These are phyloP conservation scores for Wallacemonas sp. DNA, from an alignment of 208 protist genomes.

Conservation along the genomic window DNA sequence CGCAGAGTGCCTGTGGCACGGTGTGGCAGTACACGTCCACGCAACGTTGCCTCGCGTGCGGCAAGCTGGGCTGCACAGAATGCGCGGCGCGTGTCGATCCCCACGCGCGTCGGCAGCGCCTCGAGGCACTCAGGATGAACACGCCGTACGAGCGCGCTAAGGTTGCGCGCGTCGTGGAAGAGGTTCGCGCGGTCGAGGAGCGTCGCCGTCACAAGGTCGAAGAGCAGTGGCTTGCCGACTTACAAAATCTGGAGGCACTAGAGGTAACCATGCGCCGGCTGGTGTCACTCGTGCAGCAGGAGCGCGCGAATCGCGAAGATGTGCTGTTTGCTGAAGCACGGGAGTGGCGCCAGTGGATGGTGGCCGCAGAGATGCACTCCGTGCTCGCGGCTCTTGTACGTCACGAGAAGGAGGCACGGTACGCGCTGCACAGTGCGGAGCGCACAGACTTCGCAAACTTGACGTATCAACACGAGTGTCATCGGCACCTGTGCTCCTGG, in stretches of 20 bases:
- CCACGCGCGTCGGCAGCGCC: constrained; percentile 35
- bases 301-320: constrained; percentile 22
- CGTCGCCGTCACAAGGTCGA: constrained; percentile 42
- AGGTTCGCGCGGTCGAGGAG: constrained; percentile 44
- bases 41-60: constrained; percentile 69
- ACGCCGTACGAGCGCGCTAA: constrained; percentile 81
- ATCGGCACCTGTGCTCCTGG: constrained; percentile 3
- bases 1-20: constrained; percentile 9
- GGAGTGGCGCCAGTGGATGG: constrained; percentile 15
- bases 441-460: constrained; percentile 8
- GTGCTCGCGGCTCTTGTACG: constrained; percentile 27
- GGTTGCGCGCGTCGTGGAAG: constrained; percentile 42
- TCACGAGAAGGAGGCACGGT: constrained; percentile 52
- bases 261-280: constrained; percentile 24
- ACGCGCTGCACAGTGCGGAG: constrained; percentile 25
- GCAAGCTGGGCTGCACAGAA: constrained; percentile 48
- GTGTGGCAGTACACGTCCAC: constrained; percentile 72
- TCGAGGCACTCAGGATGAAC: constrained; percentile 62
- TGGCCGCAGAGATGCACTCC: constrained; percentile 19
- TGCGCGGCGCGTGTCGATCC: constrained; percentile 47
- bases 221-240: constrained; percentile 23
- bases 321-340: constrained; percentile 7
- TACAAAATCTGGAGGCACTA: constrained; percentile 15
- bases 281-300: constrained; percentile 17
- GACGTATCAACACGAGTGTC: background rate